A percentile compares a stretch with the other conserved stretches of the same genome.
Conservation (phyloP, 2,329 filamentous ascomycete species). For the Ciborinia camelliae region DNA sequence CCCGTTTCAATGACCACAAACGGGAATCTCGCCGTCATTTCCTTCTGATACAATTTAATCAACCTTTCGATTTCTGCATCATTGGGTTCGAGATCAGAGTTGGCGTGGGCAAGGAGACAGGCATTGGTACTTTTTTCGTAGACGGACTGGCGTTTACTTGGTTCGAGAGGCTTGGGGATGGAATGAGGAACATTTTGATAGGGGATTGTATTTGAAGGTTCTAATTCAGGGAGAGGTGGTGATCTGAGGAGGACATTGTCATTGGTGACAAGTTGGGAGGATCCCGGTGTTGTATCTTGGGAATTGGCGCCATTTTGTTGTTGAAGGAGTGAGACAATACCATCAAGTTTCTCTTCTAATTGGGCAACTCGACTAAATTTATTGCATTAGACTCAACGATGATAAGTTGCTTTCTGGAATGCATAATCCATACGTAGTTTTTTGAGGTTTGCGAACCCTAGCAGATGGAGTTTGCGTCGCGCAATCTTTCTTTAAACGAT, state of each 20-base stretch:
- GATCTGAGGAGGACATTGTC: background rate
- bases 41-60: conserved; percentile 1
- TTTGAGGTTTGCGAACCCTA: background rate
- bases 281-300: background rate
- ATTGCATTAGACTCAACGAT: background rate
- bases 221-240: background rate
- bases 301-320: background rate
- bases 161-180: background rate
- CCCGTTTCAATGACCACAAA: conserved; percentile 11
- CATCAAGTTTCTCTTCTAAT: conserved; percentile 18
- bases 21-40: conserved; percentile 1
- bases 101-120: conserved; percentile 1
- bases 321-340: conserved; percentile 9
- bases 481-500: conserved; percentile 17
- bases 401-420: background rate
- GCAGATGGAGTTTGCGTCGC: background rate
- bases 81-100: conserved; percentile 1
- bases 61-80: background rate
- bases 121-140: conserved; percentile 9
- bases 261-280: background rate
- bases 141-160: background rate
- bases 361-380: conserved; percentile 3
- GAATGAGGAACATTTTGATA: background rate
- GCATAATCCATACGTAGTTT: conserved; percentile 12
- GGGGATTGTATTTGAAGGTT: background rate